Conservation (phyloP, 768 basidiomycete species). For the Lactarius hengduanensis region DNA sequence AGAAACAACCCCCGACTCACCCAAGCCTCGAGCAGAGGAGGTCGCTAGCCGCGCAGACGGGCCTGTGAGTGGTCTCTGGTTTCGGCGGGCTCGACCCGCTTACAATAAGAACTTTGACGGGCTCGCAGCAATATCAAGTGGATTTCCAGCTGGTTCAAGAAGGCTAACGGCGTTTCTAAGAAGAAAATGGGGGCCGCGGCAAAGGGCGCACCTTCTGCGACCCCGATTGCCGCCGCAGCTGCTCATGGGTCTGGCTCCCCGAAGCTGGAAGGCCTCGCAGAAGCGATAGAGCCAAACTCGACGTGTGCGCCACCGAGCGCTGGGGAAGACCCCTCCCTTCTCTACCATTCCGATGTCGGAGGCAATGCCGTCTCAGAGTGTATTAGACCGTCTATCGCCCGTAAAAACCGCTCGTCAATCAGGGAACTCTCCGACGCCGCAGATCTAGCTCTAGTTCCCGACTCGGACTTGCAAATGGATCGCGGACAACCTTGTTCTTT, state of each 20-base stretch:
- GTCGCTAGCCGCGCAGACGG: slow-evolving; percentile 22
- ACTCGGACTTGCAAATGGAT: neutral
- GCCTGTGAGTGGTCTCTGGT: slow-evolving; percentile 21
- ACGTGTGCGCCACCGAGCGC: neutral
- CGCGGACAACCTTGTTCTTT: neutral
- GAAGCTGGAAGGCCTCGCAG: neutral
- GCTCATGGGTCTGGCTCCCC: neutral
- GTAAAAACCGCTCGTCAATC: neutral
- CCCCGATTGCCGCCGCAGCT: neutral
- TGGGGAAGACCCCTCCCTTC: neutral
- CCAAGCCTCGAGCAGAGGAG: slow-evolving; percentile 22
- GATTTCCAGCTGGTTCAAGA: slow-evolving; percentile 27
- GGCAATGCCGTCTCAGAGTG: neutral
- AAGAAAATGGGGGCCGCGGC: neutral
- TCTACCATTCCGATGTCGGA: neutral
- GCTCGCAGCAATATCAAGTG: slow-evolving; percentile 23
- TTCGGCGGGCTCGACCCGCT: neutral
- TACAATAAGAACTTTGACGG: neutral
- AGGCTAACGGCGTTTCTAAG: slow-evolving; percentile 10
- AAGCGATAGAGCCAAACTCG: neutral
- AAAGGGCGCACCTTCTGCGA: neutral
- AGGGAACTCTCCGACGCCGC: neutral
- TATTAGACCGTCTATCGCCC: neutral
- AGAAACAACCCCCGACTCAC: slow-evolving; percentile 9
- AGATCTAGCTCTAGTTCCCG: neutral